These are phyloP conservation scores for Diaporthe amygdali DNA, from an alignment of 2,329 filamentous ascomycete genomes.

Conservation along the genomic window DNA sequence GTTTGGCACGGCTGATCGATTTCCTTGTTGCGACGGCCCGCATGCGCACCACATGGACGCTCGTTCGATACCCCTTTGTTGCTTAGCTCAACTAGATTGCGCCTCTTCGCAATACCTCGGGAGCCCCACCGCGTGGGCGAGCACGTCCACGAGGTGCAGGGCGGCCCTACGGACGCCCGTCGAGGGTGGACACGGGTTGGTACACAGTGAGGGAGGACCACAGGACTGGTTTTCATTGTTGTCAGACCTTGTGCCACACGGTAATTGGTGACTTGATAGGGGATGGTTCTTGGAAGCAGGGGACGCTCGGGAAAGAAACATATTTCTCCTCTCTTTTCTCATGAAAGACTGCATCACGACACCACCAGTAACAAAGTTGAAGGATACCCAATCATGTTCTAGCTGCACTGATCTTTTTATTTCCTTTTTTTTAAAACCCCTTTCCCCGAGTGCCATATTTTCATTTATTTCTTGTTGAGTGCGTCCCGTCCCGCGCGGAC, in stretches of 20 bases:
- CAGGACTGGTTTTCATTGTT: constrained; percentile 12
- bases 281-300: neutral
- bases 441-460: neutral
- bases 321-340: constrained; percentile 1
- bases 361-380: constrained; percentile 24
- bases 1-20: constrained; percentile 12
- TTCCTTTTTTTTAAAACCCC: neutral
- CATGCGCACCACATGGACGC: constrained; percentile 2
- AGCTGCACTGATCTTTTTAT: neutral
- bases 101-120: neutral
- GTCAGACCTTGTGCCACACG: constrained; percentile 16
- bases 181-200: neutral
- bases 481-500: neutral
- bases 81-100: neutral
- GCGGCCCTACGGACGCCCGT: neutral
- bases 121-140: neutral
- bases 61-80: constrained; percentile 5
- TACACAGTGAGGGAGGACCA: constrained; percentile 9
- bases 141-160: neutral
- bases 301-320: neutral
- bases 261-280: constrained; percentile 6
- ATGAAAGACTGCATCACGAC: constrained; percentile 25
- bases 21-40: neutral
- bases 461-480: neutral
- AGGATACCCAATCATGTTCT: constrained; percentile 26